Conservation (phyloP, 352 stramenopile species). For the Phytophthora hibernalis region DNA sequence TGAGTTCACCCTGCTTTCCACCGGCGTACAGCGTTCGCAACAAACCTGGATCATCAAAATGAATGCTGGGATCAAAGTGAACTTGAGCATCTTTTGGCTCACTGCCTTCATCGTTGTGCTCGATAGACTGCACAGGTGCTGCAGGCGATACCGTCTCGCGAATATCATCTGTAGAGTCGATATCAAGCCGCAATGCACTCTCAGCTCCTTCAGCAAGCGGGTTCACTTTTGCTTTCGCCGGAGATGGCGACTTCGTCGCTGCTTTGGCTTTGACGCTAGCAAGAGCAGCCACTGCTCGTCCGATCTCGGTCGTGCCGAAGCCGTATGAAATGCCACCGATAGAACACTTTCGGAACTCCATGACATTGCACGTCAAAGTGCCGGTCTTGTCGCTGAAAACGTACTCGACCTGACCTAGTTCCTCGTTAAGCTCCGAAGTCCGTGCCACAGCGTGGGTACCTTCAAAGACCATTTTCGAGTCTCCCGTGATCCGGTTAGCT, state of each 20-base stretch:
- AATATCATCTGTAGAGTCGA: constrained; percentile 34
- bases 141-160: constrained; percentile 10
- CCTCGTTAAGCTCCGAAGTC: constrained; percentile 92
- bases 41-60: constrained; percentile 62
- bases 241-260: constrained; percentile 2
- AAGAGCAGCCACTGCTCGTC: constrained; percentile 91
- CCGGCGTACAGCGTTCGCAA: constrained; percentile 45
- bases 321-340: constrained; percentile 89
- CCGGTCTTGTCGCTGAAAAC: constrained; percentile 99
- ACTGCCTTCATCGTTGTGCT: constrained; percentile 13
- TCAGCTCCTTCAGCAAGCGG: constrained; percentile 1
- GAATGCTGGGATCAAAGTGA: constrained; percentile 55
- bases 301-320: constrained; percentile 89
- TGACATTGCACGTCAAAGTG: constrained; percentile 98
- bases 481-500: constrained; percentile 85
- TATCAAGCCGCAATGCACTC: constrained; percentile 24
- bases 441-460: constrained; percentile 78
- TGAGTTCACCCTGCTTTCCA: constrained; percentile 43
- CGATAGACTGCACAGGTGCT: neutral
- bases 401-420: constrained; percentile 96
- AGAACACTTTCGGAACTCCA: constrained; percentile 95
- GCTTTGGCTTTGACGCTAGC: constrained; percentile 8
- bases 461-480: constrained; percentile 86
- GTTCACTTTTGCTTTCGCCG: constrained; percentile 29
- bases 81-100: constrained; percentile 51